Conservation (phyloP, 2,329 filamentous ascomycete genomes). For the Capronia coronata region DNA sequence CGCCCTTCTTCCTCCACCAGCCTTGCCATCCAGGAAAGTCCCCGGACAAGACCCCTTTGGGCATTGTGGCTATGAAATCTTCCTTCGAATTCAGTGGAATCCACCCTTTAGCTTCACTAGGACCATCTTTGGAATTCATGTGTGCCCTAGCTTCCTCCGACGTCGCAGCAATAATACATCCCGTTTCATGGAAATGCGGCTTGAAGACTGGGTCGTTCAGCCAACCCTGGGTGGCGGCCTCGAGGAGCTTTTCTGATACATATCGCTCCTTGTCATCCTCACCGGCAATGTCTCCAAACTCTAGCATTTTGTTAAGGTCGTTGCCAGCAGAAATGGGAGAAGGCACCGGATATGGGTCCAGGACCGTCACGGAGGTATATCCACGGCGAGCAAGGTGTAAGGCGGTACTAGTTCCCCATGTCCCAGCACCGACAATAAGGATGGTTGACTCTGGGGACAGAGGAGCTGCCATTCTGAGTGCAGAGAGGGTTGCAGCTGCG, state of each 20-base stretch:
- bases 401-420: conserved; percentile 43
- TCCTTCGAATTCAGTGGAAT: conserved; percentile 38
- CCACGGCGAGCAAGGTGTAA: conserved; percentile 41
- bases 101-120: conserved; percentile 32
- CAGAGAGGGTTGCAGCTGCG: no score
- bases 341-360: conserved; percentile 38
- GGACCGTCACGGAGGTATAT: conserved; percentile 41
- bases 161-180: conserved; percentile 40
- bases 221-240: no score
- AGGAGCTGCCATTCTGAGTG: no score
- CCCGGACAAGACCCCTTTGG: conserved; percentile 44
- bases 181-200: conserved; percentile 43
- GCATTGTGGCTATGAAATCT: conserved; percentile 48
- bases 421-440: conserved; percentile 42
- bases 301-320: conserved; percentile 45
- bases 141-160: conserved; percentile 36
- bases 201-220: no score
- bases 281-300: conserved; percentile 17
- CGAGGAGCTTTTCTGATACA: no score
- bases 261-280: no score
- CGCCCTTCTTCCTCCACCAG: conserved; percentile 38
- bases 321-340: conserved; percentile 44
- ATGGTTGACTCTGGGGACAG: conserved; percentile 24
- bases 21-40: conserved; percentile 42
- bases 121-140: conserved; percentile 35